Evolutionary conservation across 257 asterid genomes (phyloP), one percentile per base, ranked within the genome.

Genomic region (Petrea volubilis): DNA sequence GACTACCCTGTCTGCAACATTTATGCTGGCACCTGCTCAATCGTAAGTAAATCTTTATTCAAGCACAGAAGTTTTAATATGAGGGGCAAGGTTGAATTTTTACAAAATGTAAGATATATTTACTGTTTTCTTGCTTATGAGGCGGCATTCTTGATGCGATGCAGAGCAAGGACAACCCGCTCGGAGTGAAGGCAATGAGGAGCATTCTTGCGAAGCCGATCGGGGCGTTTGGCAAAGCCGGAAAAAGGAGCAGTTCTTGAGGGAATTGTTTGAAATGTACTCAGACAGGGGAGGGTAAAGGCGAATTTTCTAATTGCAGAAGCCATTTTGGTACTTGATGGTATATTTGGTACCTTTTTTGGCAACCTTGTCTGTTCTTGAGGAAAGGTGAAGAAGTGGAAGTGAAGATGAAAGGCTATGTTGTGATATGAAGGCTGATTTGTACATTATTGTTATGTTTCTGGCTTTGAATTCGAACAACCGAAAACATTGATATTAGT

Each of bases 121-220:
- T 34, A 1, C 34, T 50, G 21, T 14, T n/a, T 67, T 40, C 27
- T 29, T 53, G 62, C 21, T 68, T 44, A 21, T 52, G 15, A 18
- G 38, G 55, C 29, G 4, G 66, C n/a, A 0, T 28, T 23, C 3
- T 18, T 56, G 31, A 18, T 40, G 51, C 73, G 10, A 23, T 33
- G 1, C 92, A 91, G 97, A 77, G 95, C 82, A 76, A 84, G 76
- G 64, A 77, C 67, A 91, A 83, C 41, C 95, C 95, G 0, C 75
- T 91, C 8, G 94, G 90, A 60, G 88, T 89, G 79, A 74, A 84
- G 90, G 93, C 88, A 38, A 75, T 87, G 84, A 78, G 79, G 74
- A 88, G 78, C 65, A 79, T 79, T 47, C 86, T 77, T 29, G 96
- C 96, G 12, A 75, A 72, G 23, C 92, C 93, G 3, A 77, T 82